These are phyloP conservation scores for Fusarium metavorans DNA, from an alignment of 2,329 filamentous ascomycete species.

Conservation along the genomic window DNA sequence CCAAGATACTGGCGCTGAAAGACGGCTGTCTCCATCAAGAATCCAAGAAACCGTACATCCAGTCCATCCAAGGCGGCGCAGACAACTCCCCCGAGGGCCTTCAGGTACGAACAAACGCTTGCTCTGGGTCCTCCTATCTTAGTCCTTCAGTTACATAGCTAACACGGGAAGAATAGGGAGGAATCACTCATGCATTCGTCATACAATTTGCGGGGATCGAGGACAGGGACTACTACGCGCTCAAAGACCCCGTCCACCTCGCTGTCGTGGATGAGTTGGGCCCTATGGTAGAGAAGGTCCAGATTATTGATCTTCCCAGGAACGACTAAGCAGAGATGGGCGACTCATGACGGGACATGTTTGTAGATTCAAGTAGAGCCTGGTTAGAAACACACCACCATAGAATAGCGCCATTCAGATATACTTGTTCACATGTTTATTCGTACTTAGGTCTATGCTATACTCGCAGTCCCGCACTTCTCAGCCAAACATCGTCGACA, in stretches of 20 bases:
- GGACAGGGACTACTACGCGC: slow-evolving; percentile 76
- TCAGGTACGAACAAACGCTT: neutral
- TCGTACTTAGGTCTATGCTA: neutral
- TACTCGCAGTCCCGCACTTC: neutral
- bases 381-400: neutral
- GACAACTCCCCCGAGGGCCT: neutral
- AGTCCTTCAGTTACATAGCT: neutral
- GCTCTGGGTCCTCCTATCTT: no score
- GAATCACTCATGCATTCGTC: neutral
- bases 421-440: neutral
- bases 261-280: slow-evolving; percentile 66
- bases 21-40: neutral
- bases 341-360: neutral
- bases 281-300: slow-evolving; percentile 61
- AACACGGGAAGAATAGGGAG: neutral
- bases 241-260: slow-evolving; percentile 72
- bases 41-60: neutral
- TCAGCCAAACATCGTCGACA: neutral
- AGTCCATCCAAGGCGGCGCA: neutral
- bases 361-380: neutral
- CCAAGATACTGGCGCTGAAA: neutral
- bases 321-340: neutral
- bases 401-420: neutral
- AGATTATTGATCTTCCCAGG: slow-evolving; percentile 67
- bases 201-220: slow-evolving; percentile 70